Evolutionary conservation across 305 asterid genomes (phyloP), one percentile per base, ranked within the genome.

Genomic region (Fraxinus floribunda): DNA sequence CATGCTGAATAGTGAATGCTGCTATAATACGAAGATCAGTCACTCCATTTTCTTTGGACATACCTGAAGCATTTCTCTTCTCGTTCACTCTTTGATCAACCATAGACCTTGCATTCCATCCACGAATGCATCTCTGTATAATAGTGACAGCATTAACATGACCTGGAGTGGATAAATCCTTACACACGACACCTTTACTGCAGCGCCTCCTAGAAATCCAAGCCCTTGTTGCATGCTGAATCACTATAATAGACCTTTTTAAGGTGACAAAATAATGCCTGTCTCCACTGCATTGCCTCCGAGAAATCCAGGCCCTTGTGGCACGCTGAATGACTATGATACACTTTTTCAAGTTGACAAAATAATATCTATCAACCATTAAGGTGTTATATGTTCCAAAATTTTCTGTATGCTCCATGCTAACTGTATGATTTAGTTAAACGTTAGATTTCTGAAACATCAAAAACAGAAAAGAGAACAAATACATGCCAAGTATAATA

Each of bases 191-290:
- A 66, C 83, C 84, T 71, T 71, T 82, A 20, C 4, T 74, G 49
- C 66, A 78, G 55, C 78, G 86, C 76, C 84, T 87, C 79, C 29
- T 80, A 86, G 82, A 79, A 78, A 88, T 88, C 94, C 93, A 89
- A 49, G 84, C 80, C 91, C 94, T 89, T 81, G 83, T 39, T 16
- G 93, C 95, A 83, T 76, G 89, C 90, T 95, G 98, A 85, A 93
- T 90, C 84, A 86, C 86, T 80, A 84, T 4, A 83, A 36, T 84
- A 22, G 94, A 90, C 84, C 60, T 88, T 85, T 80, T 92, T 80
- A 90, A 81, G 83, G 91, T 86, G 85, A 89, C 85, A 80, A 89
- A 93, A 84, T 83, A 84, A 84, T 90, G 91, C 83, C 97, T 91
- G 82, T 91, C 93, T 81, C 78, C 80, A 20, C 3, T 74, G 49